A percentile compares a stretch with the other conserved stretches of the same genome.
Evolutionary conservation across 2,329 filamentous ascomycete genomes (phyloP).

Genomic region (Lecanoromycetidae sp.): DNA sequence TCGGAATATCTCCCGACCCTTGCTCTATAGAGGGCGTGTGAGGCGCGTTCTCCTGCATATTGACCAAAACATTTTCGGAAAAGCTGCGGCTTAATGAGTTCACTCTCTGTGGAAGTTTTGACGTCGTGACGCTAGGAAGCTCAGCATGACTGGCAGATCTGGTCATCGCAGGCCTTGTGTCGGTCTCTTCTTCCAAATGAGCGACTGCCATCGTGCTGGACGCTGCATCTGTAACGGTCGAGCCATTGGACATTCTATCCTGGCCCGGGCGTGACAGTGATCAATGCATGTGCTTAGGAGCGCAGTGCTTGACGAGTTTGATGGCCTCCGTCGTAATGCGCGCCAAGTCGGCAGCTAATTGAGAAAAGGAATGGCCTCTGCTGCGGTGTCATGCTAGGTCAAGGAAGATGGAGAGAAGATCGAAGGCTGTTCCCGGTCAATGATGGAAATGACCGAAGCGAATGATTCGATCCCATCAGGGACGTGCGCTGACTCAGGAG

Average conservation of each 20-base stretch:
- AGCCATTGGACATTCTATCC: constrained; percentile 11
- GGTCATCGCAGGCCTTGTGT: constrained; percentile 25
- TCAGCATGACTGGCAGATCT: constrained; percentile 48
- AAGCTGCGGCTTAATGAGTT: constrained; percentile 38
- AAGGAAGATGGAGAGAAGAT: not conserved
- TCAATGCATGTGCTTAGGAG: not conserved
- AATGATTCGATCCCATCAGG: no score
- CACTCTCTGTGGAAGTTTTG: constrained; percentile 23
- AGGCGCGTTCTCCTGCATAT: constrained; percentile 25
- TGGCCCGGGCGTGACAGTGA: not conserved
- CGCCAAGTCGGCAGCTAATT: not conserved
- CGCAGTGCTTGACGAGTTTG: not conserved
- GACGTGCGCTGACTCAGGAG: no score
- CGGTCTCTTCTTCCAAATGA: not conserved
- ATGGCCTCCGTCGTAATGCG: not conserved
- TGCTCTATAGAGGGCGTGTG: constrained; percentile 14
- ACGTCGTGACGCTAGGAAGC: constrained; percentile 28
- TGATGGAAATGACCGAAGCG: not conserved
- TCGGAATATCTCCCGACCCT: constrained; percentile 9
- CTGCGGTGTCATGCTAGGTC: constrained; percentile 1
- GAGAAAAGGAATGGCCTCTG: not conserved
- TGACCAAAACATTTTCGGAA: constrained; percentile 36
- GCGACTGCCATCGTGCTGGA: not conserved
- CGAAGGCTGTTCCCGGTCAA: not conserved
- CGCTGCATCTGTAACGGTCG: not conserved